phyloP scores from a whole-genome alignment of 2,329 filamentous ascomycete genomes.

The Diaporthe aspalathi region DNA sequence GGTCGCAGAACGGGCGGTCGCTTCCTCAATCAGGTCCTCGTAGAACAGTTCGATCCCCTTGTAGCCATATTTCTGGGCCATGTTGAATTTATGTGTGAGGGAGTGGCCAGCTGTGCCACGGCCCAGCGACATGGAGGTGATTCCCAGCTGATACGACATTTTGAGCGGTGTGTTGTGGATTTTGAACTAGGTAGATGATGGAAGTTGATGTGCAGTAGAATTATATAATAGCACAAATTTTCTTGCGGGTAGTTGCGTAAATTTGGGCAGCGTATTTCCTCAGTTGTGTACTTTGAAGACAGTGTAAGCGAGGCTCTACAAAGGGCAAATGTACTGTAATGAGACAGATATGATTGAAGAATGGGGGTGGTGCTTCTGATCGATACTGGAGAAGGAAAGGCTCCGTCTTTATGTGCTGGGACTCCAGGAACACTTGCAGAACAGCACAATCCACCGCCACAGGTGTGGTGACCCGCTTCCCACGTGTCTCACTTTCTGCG shows the following conservation, averaged over 20 bases:
- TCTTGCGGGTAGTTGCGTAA: neutral
- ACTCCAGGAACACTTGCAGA: no score
- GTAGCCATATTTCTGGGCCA: slow-evolving; percentile 73
- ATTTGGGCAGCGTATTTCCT: neutral
- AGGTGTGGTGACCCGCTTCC: neutral
- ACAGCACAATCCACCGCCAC: neutral
- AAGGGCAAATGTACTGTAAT: neutral
- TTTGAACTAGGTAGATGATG: neutral
- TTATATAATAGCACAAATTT: neutral
- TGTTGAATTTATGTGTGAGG: slow-evolving; percentile 74
- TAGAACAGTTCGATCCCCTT: slow-evolving; percentile 81
- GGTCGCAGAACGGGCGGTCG: slow-evolving; percentile 44
- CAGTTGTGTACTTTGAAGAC: neutral
- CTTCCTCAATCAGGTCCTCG: slow-evolving; percentile 77
- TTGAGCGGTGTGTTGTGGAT: slow-evolving; percentile 36
- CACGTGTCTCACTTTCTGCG: neutral
- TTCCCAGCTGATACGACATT: slow-evolving; percentile 71
- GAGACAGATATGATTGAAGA: neutral
- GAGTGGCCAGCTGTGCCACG: slow-evolving; percentile 75
- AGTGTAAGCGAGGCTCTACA: slow-evolving; percentile 8
- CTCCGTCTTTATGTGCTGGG: neutral
- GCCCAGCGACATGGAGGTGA: slow-evolving; percentile 82
- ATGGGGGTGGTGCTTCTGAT: neutral
- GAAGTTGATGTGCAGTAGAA: neutral
- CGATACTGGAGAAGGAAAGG: neutral